These are phyloP conservation scores for Lipomyces mesembrius DNA, from an alignment of 805 yeast genomes.

Conservation along the genomic window DNA sequence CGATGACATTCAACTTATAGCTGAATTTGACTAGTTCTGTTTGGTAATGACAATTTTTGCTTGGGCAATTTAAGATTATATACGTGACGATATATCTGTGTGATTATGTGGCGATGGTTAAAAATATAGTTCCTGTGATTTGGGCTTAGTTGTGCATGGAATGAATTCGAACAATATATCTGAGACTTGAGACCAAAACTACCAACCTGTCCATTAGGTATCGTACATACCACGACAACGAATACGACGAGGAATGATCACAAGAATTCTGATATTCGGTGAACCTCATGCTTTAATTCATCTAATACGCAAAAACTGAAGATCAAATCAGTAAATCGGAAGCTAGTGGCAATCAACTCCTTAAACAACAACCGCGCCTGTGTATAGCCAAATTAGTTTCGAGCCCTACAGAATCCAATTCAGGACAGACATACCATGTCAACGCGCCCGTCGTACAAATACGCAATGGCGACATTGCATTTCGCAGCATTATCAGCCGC, in stretches of 20 bases:
- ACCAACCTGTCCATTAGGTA: not conserved
- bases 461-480: slow-evolving; percentile 29
- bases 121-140: not conserved
- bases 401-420: not conserved
- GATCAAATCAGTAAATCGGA: slow-evolving; percentile 24
- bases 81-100: not conserved
- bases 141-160: not conserved
- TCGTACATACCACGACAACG: not conserved
- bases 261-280: slow-evolving; percentile 8
- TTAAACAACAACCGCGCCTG: slow-evolving; percentile 19
- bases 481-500: slow-evolving; percentile 16
- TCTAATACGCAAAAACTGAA: slow-evolving; percentile 24
- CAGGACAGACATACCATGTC: slow-evolving; percentile 10
- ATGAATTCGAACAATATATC: not conserved
- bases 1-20: too few relatives aligned
- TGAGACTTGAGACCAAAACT: too few relatives aligned
- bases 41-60: not conserved
- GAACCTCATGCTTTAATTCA: slow-evolving; percentile 15
- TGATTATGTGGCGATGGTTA: not conserved
- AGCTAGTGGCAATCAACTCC: slow-evolving; percentile 19
- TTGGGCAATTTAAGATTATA: not conserved
- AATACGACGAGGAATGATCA: not conserved
- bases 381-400: not conserved
- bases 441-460: slow-evolving; percentile 30
- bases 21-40: slow-evolving; percentile 1